Conservation (phyloP, 1,139 yeast genomes). For the Yamadazyma atmosphaerica region DNA sequence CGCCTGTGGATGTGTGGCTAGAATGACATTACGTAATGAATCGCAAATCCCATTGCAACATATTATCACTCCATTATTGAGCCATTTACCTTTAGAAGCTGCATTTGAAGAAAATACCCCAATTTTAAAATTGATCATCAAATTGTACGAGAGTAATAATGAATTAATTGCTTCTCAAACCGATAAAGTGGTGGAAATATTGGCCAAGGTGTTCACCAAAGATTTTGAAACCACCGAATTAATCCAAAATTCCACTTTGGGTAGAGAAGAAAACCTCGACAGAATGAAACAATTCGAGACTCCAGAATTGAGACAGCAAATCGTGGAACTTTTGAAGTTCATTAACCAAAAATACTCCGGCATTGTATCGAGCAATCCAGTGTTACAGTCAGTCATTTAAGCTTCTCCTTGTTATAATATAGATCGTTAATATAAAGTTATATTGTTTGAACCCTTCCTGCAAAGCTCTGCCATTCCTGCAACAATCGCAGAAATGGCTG, state of each 20-base stretch:
- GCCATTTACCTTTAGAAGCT: conserved; percentile 81
- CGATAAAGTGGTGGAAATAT: conserved; percentile 63
- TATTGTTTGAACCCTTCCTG: too few species aligned
- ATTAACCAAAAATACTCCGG: conserved; percentile 67
- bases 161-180: conserved; percentile 57
- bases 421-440: neutral
- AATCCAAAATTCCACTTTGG: conserved; percentile 71
- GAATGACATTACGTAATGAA: conserved; percentile 79
- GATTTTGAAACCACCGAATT: conserved; percentile 71
- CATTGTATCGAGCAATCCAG: conserved; percentile 54
- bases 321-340: conserved; percentile 70
- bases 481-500: neutral
- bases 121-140: conserved; percentile 73
- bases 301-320: conserved; percentile 63
- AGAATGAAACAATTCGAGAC: conserved; percentile 75
- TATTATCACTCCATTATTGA: conserved; percentile 73
- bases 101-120: conserved; percentile 95
- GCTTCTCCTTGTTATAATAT: conserved; percentile 3
- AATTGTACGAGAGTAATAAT: conserved; percentile 66
- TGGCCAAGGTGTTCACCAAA: conserved; percentile 69
- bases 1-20: conserved; percentile 96
- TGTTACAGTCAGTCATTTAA: conserved; percentile 52
- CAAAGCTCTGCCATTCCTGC: too few species aligned
- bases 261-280: conserved; percentile 80
- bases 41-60: conserved; percentile 76